Evolutionary conservation across 2,329 filamentous ascomycete species (phyloP).

Genomic region (Phialemoniopsis sp.): DNA sequence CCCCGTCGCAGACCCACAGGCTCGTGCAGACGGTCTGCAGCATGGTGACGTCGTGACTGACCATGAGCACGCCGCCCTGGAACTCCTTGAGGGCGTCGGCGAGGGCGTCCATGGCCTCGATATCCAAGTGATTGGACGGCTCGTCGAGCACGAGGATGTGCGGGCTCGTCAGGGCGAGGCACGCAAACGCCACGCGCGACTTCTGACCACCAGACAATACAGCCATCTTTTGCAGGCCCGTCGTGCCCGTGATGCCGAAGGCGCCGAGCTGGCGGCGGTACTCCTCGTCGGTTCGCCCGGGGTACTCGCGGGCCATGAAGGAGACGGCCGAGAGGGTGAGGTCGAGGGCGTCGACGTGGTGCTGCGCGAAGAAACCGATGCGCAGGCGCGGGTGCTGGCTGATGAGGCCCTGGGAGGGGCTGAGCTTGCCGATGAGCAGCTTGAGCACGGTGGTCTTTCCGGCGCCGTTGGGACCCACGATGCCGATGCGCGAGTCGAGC

Average conservation of each 20-base stretch:
- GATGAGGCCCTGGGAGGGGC: slow-evolving; percentile 74
- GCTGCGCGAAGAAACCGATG: slow-evolving; percentile 95
- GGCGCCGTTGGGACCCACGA: slow-evolving; percentile 98
- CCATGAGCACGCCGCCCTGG: slow-evolving; percentile 94
- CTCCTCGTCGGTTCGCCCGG: slow-evolving; percentile 90
- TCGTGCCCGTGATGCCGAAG: slow-evolving; percentile 87
- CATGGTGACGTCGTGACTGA: slow-evolving; percentile 99
- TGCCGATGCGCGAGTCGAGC: slow-evolving; percentile 95
- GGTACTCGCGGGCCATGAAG: slow-evolving; percentile 93
- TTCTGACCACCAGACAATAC: slow-evolving; percentile 96
- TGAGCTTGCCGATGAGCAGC: slow-evolving; percentile 84
- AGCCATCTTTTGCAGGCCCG: slow-evolving; percentile 92
- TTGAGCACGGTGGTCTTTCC: slow-evolving; percentile 99
- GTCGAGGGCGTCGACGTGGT: slow-evolving; percentile 95
- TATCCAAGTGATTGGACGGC: slow-evolving; percentile 97
- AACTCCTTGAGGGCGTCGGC: slow-evolving; percentile 80
- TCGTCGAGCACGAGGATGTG: slow-evolving; percentile 98
- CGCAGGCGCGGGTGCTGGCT: slow-evolving; percentile 84
- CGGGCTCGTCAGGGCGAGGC: slow-evolving; percentile 85
- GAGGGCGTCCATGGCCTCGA: slow-evolving; percentile 97
- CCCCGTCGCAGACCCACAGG: slow-evolving; percentile 94
- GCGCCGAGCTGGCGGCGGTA: slow-evolving; percentile 94
- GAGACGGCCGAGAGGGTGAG: slow-evolving; percentile 83
- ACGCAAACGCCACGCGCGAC: slow-evolving; percentile 97
- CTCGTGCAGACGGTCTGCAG: slow-evolving; percentile 91